Evolutionary conservation across 495 filamentous ascomycete genomes (phyloP).

Genomic region (Cladorrhinum samala): DNA sequence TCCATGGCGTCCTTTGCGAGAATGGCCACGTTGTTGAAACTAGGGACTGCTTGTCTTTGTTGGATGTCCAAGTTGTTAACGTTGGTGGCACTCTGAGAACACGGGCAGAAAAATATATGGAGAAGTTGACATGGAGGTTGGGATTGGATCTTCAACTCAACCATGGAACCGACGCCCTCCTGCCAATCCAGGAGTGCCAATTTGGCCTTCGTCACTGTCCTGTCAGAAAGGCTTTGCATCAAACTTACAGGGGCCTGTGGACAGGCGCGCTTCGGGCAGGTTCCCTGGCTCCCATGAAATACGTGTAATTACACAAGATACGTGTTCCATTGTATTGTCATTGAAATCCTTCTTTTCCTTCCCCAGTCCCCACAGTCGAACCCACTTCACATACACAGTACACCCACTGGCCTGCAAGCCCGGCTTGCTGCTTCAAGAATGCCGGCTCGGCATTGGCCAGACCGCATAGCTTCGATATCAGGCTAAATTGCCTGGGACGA

Average conservation of each 20-base stretch:
- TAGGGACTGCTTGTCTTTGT: neutral
- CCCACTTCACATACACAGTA: neutral
- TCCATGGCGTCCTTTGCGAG: conserved; percentile 21
- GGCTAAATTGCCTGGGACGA: conserved; percentile 24
- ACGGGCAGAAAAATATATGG: neutral
- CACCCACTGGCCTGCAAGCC: neutral
- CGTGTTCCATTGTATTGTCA: neutral
- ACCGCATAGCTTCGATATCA: conserved; percentile 9
- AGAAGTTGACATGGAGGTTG: neutral
- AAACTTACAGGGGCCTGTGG: neutral
- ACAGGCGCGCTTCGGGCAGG: neutral
- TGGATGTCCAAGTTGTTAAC: too few species aligned
- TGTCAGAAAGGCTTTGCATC: neutral
- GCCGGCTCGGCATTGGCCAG: conserved; percentile 17
- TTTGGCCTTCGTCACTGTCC: conserved; percentile 6
- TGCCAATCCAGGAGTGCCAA: conserved; percentile 7
- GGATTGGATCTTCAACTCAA: neutral
- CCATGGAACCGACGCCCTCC: neutral
- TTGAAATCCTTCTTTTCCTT: neutral
- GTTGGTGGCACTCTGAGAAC: too few species aligned
- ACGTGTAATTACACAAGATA: neutral
- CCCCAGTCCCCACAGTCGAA: too few species aligned
- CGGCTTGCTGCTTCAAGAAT: neutral
- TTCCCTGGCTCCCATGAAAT: too few species aligned
- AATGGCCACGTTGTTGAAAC: neutral